Evolutionary conservation across 768 basidiomycete genomes (phyloP).

Genomic region (Cystofilobasidium capitatum): DNA sequence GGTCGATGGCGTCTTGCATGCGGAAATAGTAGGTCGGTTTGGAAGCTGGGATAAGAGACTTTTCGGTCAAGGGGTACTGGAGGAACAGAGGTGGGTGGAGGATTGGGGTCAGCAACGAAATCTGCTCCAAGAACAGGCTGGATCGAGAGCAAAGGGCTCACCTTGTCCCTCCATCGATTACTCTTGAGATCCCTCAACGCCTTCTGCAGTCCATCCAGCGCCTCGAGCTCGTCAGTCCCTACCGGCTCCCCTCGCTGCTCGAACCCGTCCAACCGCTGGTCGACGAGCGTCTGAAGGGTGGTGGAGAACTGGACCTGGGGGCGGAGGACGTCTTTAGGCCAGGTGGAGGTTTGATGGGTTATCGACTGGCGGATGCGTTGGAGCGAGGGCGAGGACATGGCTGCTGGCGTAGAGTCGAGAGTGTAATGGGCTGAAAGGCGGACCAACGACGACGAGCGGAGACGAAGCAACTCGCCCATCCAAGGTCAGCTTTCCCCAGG

Average conservation of each 20-base stretch:
- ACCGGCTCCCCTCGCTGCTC: not conserved
- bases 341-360: not conserved
- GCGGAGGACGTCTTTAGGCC: slow-evolving; percentile 4
- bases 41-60: slow-evolving; percentile 12
- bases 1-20: slow-evolving; percentile 13
- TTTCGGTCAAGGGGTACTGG: slow-evolving; percentile 20
- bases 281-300: slow-evolving; percentile 2
- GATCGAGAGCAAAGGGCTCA: not conserved
- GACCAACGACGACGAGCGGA: no score
- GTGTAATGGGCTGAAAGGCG: no score
- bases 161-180: not conserved
- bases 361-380: not conserved
- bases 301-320: slow-evolving; percentile 2
- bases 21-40: slow-evolving; percentile 20
- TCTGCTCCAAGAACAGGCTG: not conserved
- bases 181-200: not conserved
- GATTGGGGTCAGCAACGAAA: not conserved
- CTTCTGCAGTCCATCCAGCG: not conserved
- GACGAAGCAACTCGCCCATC: no score
- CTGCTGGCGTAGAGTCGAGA: not conserved
- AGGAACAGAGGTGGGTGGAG: not conserved
- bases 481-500: no score
- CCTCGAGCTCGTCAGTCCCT: not conserved
- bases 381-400: not conserved
- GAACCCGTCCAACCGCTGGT: not conserved